A percentile compares a stretch with the other conserved stretches of the same genome.
Conservation (phyloP, 78 protist species). For the Salpingoeca rosetta region DNA sequence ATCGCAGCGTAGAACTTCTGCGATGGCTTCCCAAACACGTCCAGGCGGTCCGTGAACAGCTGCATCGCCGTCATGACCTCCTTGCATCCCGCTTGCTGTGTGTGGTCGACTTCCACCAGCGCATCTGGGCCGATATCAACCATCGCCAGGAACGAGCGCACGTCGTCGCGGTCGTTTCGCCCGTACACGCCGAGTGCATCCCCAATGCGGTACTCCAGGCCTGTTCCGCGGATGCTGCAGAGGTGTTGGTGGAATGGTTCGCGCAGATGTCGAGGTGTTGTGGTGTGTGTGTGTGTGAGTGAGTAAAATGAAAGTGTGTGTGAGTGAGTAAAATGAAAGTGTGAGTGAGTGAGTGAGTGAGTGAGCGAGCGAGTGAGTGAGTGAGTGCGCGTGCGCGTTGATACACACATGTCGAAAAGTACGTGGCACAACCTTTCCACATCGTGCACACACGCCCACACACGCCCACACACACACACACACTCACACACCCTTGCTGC, state of each 20-base stretch:
- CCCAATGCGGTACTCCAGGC: slow-evolving; percentile 43
- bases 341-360: too few species aligned
- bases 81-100: background rate
- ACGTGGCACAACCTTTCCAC: too few species aligned
- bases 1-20: slow-evolving; percentile 30
- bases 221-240: slow-evolving; percentile 4
- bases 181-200: slow-evolving; percentile 67
- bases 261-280: too few species aligned
- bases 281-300: too few species aligned
- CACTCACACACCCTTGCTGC: too few species aligned
- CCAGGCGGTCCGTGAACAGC: slow-evolving; percentile 15
- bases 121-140: slow-evolving; percentile 23
- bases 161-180: slow-evolving; percentile 23
- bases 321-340: too few species aligned
- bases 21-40: slow-evolving; percentile 39
- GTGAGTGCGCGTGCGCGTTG: too few species aligned
- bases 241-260: background rate
- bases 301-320: too few species aligned
- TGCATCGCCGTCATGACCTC: slow-evolving; percentile 10
- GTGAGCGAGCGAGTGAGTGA: too few species aligned
- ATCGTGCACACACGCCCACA: too few species aligned
- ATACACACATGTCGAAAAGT: too few species aligned
- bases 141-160: slow-evolving; percentile 32
- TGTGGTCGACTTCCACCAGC: background rate
- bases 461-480: too few species aligned